phyloP scores from a whole-genome alignment of 2,329 filamentous ascomycete genomes.

The Zymoseptoria crescenta region DNA sequence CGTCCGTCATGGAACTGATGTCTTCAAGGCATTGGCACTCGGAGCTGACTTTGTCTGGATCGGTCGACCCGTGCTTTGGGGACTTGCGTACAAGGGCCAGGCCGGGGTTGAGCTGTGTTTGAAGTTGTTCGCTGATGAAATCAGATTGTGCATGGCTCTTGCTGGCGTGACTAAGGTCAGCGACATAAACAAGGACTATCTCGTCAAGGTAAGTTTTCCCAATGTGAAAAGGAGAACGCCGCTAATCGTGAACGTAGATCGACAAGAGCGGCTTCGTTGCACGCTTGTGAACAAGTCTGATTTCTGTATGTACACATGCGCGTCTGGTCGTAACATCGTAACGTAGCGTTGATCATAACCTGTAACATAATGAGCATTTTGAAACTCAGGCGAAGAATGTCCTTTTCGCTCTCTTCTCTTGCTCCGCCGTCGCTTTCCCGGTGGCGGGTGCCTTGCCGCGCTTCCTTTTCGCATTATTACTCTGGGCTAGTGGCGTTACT shows the following conservation, averaged over 20 bases:
- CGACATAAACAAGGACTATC: slow-evolving; percentile 34
- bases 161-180: slow-evolving; percentile 31
- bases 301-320: neutral
- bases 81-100: slow-evolving; percentile 35
- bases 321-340: neutral
- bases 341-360: neutral
- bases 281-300: slow-evolving; percentile 10
- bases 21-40: slow-evolving; percentile 50
- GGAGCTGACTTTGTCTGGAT: slow-evolving; percentile 45
- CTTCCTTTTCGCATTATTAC: slow-evolving; percentile 22
- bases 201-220: slow-evolving; percentile 33
- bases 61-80: slow-evolving; percentile 44
- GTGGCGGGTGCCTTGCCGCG: slow-evolving; percentile 14
- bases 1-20: slow-evolving; percentile 48
- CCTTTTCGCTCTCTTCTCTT: slow-evolving; percentile 20
- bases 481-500: slow-evolving; percentile 6
- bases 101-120: slow-evolving; percentile 37
- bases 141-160: slow-evolving; percentile 35
- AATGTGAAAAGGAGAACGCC: slow-evolving; percentile 5
- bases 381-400: slow-evolving; percentile 22
- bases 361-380: neutral
- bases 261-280: slow-evolving; percentile 25
- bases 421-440: slow-evolving; percentile 4
- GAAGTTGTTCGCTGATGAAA: slow-evolving; percentile 34
- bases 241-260: slow-evolving; percentile 12